Evolutionary conservation across 192 early-diverging fungal species (phyloP).

Genomic region (Backusella tuberculispora): DNA sequence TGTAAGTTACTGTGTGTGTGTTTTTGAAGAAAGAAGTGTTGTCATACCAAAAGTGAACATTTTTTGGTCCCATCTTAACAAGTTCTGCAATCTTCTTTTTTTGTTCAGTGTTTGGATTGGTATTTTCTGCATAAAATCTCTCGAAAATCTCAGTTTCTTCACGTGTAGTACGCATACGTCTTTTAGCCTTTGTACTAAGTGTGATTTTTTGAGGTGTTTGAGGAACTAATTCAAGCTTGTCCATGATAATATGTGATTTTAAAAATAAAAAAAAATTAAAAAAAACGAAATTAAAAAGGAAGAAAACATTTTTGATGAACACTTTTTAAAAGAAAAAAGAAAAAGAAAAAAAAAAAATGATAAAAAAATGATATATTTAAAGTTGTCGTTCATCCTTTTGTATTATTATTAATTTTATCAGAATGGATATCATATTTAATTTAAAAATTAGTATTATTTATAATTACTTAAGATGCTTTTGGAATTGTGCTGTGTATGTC

Average conservation of each 20-base stretch:
- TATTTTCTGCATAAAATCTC: background rate
- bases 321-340: background rate
- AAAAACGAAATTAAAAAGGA: background rate
- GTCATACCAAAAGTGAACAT: conserved; percentile 22
- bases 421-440: conserved; percentile 9
- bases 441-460: conserved; percentile 7
- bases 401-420: background rate
- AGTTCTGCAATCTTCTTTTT: background rate
- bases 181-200: conserved; percentile 1
- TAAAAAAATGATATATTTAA: conserved; percentile 13
- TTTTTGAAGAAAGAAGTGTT: background rate
- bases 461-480: conserved; percentile 17
- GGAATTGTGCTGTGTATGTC: background rate
- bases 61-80: conserved; percentile 18
- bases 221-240: background rate
- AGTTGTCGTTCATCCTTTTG: background rate
- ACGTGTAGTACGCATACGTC: conserved; percentile 20
- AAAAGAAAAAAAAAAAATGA: background rate
- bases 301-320: background rate
- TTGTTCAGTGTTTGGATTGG: conserved; percentile 12
- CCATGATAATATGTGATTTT: background rate
- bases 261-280: background rate
- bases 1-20: background rate
- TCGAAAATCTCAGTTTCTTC: conserved; percentile 12
- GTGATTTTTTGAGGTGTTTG: background rate